phyloP scores from a whole-genome alignment of 2,329 filamentous ascomycete species.

The Trichoderma endophyticum region DNA sequence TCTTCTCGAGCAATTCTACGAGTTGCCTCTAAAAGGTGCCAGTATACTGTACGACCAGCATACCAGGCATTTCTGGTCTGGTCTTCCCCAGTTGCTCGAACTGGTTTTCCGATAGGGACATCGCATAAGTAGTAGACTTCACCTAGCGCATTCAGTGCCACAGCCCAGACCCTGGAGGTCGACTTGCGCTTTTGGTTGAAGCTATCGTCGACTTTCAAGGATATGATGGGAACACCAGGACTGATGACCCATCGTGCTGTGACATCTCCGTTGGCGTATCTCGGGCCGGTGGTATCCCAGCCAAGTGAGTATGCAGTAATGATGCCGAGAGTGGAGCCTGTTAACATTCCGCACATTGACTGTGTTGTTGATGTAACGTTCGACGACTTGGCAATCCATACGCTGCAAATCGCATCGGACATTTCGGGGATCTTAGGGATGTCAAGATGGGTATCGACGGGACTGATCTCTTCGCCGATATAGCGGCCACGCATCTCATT shows the following conservation, averaged over 20 bases:
- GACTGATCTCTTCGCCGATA: conserved; percentile 58
- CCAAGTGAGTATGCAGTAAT: conserved; percentile 79
- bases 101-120: conserved; percentile 56
- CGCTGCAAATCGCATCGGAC: conserved; percentile 68
- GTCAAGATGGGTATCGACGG: conserved; percentile 63
- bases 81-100: conserved; percentile 51
- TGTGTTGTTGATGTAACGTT: conserved; percentile 69
- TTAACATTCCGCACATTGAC: conserved; percentile 76
- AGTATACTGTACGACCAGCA: conserved; percentile 72
- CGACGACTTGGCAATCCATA: conserved; percentile 87
- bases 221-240: conserved; percentile 87
- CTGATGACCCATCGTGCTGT: conserved; percentile 87
- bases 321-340: conserved; percentile 78
- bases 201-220: conserved; percentile 77
- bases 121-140: conserved; percentile 84
- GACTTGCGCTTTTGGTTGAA: conserved; percentile 69
- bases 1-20: conserved; percentile 69
- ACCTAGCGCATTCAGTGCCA: conserved; percentile 87
- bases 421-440: conserved; percentile 73
- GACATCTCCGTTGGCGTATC: conserved; percentile 69
- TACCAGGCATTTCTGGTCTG: conserved; percentile 71
- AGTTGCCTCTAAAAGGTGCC: conserved; percentile 77
- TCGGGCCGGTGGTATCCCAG: conserved; percentile 52
- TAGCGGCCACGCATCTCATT: conserved; percentile 76
- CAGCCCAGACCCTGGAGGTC: conserved; percentile 78